phyloP scores from a whole-genome alignment of 2,329 filamentous ascomycete genomes.

The Penicillium corylophilum region DNA sequence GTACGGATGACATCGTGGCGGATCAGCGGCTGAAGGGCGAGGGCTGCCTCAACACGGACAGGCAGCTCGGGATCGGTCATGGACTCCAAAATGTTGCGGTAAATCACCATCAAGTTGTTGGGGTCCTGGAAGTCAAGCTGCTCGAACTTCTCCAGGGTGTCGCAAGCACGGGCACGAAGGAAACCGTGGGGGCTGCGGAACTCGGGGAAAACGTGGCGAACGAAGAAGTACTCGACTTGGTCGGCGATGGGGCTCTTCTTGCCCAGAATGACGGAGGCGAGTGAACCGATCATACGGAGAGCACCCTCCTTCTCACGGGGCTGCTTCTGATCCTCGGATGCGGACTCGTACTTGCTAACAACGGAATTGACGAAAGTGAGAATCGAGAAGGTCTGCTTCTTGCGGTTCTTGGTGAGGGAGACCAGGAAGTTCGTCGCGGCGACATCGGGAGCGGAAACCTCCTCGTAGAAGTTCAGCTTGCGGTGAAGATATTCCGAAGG shows the following conservation, averaged over 20 bases:
- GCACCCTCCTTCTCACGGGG: conserved; percentile 95
- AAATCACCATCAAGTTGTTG: conserved; percentile 93
- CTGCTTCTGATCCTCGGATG: conserved; percentile 85
- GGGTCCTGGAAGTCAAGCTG: conserved; percentile 94
- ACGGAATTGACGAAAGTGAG: conserved; percentile 93
- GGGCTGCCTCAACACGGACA: conserved; percentile 87
- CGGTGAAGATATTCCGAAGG: conserved; percentile 96
- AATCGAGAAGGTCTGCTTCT: conserved; percentile 94
- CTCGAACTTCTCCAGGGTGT: conserved; percentile 97
- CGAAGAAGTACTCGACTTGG: conserved; percentile 97
- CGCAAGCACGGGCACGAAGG: conserved; percentile 89
- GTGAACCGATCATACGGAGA: conserved; percentile 91
- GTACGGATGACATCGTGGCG: conserved; percentile 89
- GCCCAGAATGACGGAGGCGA: conserved; percentile 88
- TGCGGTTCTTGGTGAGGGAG: conserved; percentile 86
- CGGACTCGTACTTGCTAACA: conserved; percentile 86
- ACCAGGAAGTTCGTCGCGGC: conserved; percentile 96
- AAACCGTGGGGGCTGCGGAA: conserved; percentile 92
- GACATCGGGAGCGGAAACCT: conserved; percentile 91
- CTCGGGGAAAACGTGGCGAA: conserved; percentile 96
- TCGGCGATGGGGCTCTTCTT: conserved; percentile 99
- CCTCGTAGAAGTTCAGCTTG: conserved; percentile 97
- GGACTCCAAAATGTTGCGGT: conserved; percentile 92
- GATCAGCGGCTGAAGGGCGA: conserved; percentile 93
- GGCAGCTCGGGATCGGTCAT: conserved; percentile 94